These are phyloP conservation scores for Kingdonia uniflora DNA, from an alignment of 164 flowering plant genomes.

Conservation along the genomic window DNA sequence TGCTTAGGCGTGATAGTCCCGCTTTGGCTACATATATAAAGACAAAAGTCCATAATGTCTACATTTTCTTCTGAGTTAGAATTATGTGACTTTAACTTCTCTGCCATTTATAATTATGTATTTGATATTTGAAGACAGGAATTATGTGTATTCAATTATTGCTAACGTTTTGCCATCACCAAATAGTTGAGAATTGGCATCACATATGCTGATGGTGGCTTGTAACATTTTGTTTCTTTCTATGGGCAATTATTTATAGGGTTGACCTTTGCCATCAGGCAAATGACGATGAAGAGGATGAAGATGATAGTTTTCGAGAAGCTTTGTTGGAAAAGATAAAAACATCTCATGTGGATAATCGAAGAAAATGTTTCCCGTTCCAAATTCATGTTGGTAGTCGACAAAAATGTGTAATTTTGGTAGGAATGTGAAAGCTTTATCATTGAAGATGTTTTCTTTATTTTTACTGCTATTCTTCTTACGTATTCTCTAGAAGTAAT, in stretches of 20 bases:
- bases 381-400: slow-evolving; percentile 62
- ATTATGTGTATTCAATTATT: not conserved
- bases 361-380: slow-evolving; percentile 42
- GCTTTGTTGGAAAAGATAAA: slow-evolving; percentile 39
- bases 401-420: slow-evolving; percentile 75
- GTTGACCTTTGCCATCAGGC: slow-evolving; percentile 94
- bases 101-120: not conserved
- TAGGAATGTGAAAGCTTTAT: slow-evolving; percentile 16
- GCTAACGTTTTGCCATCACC: not conserved
- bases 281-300: slow-evolving; percentile 79
- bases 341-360: slow-evolving; percentile 23
- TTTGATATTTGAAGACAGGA: not conserved
- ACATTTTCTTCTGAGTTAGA: too few relatives aligned
- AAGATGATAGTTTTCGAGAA: slow-evolving; percentile 38
- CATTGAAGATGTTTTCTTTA: not conserved
- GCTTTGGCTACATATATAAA: too few relatives aligned
- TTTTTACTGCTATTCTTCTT: not conserved
- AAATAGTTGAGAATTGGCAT: not conserved
- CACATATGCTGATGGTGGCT: not conserved
- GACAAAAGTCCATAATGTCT: too few relatives aligned
- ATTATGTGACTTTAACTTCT: too few relatives aligned
- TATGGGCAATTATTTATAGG: slow-evolving; percentile 37
- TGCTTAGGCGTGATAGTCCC: too few relatives aligned
- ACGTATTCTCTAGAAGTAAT: not conserved
- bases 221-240: slow-evolving; percentile 9